Evolutionary conservation across 202 grass and related monocot species (phyloP), one percentile per base, ranked within the genome.

Genomic region (Musa balbisiana): DNA sequence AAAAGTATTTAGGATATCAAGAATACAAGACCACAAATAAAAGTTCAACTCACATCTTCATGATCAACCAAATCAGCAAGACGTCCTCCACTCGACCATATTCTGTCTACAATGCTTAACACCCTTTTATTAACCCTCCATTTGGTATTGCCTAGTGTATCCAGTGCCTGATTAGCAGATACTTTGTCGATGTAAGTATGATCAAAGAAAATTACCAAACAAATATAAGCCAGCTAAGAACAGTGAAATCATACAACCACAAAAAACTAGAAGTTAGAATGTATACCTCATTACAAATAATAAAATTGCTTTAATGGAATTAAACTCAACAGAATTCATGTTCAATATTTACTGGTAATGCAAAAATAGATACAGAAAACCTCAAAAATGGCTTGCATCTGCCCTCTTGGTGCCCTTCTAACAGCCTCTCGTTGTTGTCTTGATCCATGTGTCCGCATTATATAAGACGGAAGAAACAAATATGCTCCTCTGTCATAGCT

Each of bases 111-210:
- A 69, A 94, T 80, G 87, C 81, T 90, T 74, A 98, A 88, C 78
- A 98, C 88, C 27, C 80, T 89, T 90, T 92, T 94, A 82, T 98
- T 98, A 66, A 92, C 67, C 65, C 88, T 93, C 94, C 94, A 98
- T 76, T 93, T 98, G 22, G 91, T 94, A 73, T 82, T 89, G 23
- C 94, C 94, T 78, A 98, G 87, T 69, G 88, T 98, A 93, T 98
- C 78, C 64, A 98, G 83, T 75, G 94, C 94, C 94, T 98, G 85
- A 27, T 27, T 27, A 27, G 27, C 27, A 27, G 27, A 27, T 27
- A 27, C 27, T 27, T 27, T 27, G 27, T 27, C 3, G 27, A 27
- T 27, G 27, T 27, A 27, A 27, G 27, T 27, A 27, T 27, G 27
- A 27, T 0, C 27, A 27, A 27, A 27, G 27, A 27, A 27, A 27